Evolutionary conservation across 768 basidiomycete genomes (phyloP), one percentile per base, ranked within the genome.

Genomic region (Termitomyces titanicus): DNA sequence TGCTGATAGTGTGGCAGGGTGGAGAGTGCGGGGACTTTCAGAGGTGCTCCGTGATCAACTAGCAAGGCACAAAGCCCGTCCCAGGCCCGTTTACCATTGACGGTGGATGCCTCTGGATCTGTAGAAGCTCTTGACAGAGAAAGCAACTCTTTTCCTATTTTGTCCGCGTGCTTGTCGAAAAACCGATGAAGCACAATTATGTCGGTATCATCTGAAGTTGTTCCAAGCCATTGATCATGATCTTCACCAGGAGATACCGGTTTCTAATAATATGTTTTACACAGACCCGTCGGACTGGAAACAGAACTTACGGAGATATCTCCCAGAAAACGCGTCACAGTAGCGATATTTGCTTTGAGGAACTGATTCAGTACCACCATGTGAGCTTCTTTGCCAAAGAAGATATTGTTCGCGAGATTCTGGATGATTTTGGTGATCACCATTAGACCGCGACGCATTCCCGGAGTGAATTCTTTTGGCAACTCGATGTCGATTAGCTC

Each of bases 341-440:
- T 83, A 33, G 82, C 74, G 49, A 92, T 88, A 50, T 91, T 88
- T 10, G 74, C 78, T 54, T 77, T 74, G 27, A 92, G 70, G 71
- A 94, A 94, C 12, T 79, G 75, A 66, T 95, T 95, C 54, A 95
- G 68, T 33, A 81, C 76, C 27, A 83, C 83, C 90, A 94, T 93
- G 63, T 92, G 86, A 3, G 84, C 81, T 63, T 96, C 94, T 68
- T 94, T 94, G 11, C 89, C 92, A 61, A 96, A 96, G 64, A 92
- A 85, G 47, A 95, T 88, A 62, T 97, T 96, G 72, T 97, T 98
- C 18, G 94, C 94, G 29, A 97, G 72, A 64, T 92, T 94, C 70
- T 96, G 94, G 44, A 97, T 86, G 54, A 95, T 85, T 72, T 95
- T 97, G 42, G 92, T 90, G 59, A 97, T 88, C 45, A 90, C 74